These are phyloP conservation scores for Trypanosoma cruzi DNA, from an alignment of 208 protist species.

Conservation along the genomic window DNA sequence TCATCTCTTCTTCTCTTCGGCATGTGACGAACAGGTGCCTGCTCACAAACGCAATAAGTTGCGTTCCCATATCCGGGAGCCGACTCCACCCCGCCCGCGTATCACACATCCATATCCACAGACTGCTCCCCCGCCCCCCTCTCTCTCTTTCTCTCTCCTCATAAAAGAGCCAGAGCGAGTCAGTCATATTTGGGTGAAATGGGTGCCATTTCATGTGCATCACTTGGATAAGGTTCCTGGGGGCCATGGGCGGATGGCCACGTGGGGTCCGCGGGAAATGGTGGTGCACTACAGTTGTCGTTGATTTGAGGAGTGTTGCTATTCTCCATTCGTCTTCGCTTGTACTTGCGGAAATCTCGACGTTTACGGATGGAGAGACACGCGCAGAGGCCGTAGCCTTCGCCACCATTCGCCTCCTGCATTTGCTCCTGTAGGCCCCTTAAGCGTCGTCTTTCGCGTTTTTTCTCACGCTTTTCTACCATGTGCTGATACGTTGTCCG, in stretches of 20 bases:
- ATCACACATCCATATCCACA: not conserved
- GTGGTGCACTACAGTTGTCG: not conserved
- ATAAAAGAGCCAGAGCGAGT: not conserved
- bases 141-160: not conserved
- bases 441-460: conserved; percentile 31
- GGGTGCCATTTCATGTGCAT: not conserved
- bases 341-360: conserved; percentile 56
- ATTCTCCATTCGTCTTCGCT: conserved; percentile 37
- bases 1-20: not conserved
- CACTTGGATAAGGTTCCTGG: not conserved
- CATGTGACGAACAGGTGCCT: not conserved
- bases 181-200: not conserved
- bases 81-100: not conserved
- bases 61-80: not conserved
- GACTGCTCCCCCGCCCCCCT: too few relatives aligned
- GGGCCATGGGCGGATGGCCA: not conserved
- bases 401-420: conserved; percentile 4
- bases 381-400: conserved; percentile 25
- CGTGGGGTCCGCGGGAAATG: not conserved
- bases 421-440: conserved; percentile 23
- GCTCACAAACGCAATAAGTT: not conserved
- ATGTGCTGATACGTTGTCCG: conserved; percentile 82
- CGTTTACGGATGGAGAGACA: conserved; percentile 60
- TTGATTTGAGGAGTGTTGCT: conserved; percentile 2
- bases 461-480: conserved; percentile 62